phyloP scores from a whole-genome alignment of 331 rosid species.

The Malus hybrid region DNA sequence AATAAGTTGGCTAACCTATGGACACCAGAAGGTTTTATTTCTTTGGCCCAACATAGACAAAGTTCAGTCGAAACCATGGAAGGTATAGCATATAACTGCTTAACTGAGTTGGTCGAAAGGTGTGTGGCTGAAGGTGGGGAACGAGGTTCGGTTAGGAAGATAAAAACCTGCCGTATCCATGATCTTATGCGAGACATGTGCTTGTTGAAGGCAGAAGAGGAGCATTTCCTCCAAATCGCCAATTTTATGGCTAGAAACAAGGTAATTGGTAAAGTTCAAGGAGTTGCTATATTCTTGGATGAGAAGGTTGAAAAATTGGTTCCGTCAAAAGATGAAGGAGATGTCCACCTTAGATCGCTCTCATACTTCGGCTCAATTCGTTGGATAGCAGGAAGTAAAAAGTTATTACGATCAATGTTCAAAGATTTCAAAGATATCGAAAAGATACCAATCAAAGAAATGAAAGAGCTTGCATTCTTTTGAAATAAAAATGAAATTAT shows the following conservation, averaged over 20 bases:
- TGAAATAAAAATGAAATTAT: background rate
- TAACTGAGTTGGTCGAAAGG: background rate
- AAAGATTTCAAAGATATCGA: background rate
- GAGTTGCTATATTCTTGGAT: slow-evolving; percentile 9
- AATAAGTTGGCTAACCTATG: background rate
- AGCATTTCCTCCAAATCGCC: background rate
- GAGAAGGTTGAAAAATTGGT: background rate
- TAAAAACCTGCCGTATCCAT: background rate
- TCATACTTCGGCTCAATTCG: too few relatives aligned
- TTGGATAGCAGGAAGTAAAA: too few relatives aligned
- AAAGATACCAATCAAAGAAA: background rate
- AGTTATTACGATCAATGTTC: too few relatives aligned
- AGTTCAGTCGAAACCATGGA: background rate
- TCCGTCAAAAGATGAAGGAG: background rate
- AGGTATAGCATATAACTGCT: background rate
- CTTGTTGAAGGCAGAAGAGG: background rate
- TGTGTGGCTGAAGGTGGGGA: background rate
- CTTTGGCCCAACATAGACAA: background rate
- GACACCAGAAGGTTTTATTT: slow-evolving; percentile 7
- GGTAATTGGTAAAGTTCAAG: background rate
- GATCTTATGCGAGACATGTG: background rate
- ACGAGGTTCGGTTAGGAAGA: background rate
- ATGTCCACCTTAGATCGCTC: background rate
- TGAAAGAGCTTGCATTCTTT: background rate
- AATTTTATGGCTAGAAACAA: too few relatives aligned